These are phyloP conservation scores for Xenoacremonium recifei DNA, from an alignment of 2,329 filamentous ascomycete genomes.

Conservation along the genomic window DNA sequence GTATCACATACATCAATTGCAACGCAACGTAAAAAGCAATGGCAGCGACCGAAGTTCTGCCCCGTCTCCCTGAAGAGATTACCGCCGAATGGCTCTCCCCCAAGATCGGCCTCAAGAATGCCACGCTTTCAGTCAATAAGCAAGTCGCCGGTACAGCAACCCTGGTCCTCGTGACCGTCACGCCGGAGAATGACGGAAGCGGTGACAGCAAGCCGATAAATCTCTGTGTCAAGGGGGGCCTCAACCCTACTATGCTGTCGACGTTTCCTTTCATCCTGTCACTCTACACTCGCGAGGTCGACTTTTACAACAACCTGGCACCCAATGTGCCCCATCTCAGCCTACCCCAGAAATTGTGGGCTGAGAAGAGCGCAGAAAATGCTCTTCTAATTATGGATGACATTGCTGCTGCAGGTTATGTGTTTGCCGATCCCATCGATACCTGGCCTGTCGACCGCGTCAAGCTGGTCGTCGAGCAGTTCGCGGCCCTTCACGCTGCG, in stretches of 20 bases:
- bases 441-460: constrained; percentile 31
- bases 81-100: no score
- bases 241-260: constrained; percentile 32
- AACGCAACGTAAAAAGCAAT: no score
- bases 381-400: constrained; percentile 39
- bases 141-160: no score
- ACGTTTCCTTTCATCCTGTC: constrained; percentile 23
- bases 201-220: constrained; percentile 7
- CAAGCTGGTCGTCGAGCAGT: constrained; percentile 35
- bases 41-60: no score
- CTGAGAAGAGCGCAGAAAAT: constrained; percentile 31
- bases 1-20: no score
- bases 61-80: no score
- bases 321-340: constrained; percentile 29
- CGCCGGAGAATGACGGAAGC: constrained; percentile 26
- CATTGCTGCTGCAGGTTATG: constrained; percentile 29
- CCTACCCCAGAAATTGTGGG: constrained; percentile 37
- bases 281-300: constrained; percentile 34
- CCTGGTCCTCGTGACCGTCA: constrained; percentile 27
- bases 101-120: no score
- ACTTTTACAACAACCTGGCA: constrained; percentile 36
- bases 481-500: constrained; percentile 40
- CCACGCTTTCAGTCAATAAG: no score
- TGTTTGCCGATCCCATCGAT: constrained; percentile 32
- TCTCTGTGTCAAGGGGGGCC: constrained; percentile 39